Base-by-base conservation (phyloP, 306 rosid species). In the Prosopis cineraria region DNA sequence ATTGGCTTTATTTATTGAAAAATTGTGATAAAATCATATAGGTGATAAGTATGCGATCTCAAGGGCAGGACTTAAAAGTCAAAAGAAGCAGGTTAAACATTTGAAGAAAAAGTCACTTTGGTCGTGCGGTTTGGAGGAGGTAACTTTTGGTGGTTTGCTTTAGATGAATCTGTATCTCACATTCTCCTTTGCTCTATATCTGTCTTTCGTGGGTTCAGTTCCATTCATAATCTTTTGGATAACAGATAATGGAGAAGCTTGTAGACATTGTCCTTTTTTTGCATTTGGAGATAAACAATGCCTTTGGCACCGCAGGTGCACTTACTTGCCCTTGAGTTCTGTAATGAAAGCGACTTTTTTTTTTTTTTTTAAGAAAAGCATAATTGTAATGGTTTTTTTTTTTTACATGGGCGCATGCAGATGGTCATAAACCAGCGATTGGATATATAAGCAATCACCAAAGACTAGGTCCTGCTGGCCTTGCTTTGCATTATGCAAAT, bases 91-190 rank as follows among this genome's bases (percentile, higher is more conserved):
- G 67, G 83, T 92, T 40, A 90, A 86, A 78, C 76, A 73, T 70
- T 84, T 92, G 71, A 92, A 88, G 91, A 92, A 90, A 80, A 92
- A 89, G 69, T 90, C 96, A 25, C 93, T 92, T 66, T 92, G 93
- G 97, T 87, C 87, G 69, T 84, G 88, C 83, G 87, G 90, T 84
- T 73, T 90, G 82, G 96, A 90, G 85, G 97, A 90, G 97, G 97
- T 90, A 90, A 84, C 60, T 72, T 72, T 43, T 55, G 39, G 70
- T 60, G 33, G 55, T 70, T 70, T 78, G 20, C 76, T 50, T 29
- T 72, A 72, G 62, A 68, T 74, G 84, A 80, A 76, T 59, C 6
- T 78, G 68, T 73, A 69, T 60, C 76, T 12, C 50, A 10, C 24
- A 17, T 8, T 75, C 7, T 78, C 41, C 68, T 74, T 53, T 59